Evolutionary conservation across 805 yeast species (phyloP).

Genomic region (Lipomyces sp.): DNA sequence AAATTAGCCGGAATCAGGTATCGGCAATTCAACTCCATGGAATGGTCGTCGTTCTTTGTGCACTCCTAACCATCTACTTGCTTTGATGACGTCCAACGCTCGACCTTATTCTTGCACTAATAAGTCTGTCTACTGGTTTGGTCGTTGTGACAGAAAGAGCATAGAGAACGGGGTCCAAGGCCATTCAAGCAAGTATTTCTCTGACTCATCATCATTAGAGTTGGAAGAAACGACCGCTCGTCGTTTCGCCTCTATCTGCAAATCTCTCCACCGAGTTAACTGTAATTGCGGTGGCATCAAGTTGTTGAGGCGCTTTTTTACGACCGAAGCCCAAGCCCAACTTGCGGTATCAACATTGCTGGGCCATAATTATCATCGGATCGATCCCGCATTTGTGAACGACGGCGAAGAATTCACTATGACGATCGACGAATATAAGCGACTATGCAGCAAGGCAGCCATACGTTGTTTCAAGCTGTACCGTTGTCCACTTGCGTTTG

Average conservation of each 20-base stretch:
- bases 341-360: neutral
- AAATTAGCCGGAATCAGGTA: too few relatives aligned
- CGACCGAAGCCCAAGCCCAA: neutral
- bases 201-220: conserved; percentile 2
- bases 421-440: neutral
- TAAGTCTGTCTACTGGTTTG: neutral
- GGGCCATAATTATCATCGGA: neutral
- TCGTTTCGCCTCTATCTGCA: neutral
- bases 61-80: neutral
- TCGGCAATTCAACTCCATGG: too few relatives aligned
- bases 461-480: neutral
- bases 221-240: neutral
- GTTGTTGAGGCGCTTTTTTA: neutral
- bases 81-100: neutral
- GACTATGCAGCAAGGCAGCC: neutral
- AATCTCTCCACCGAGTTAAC: neutral
- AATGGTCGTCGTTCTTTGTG: neutral
- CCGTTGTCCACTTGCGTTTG: neutral
- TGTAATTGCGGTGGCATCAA: neutral
- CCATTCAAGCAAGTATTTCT: neutral
- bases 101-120: neutral
- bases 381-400: neutral
- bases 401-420: conserved; percentile 1
- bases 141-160: conserved; percentile 1
- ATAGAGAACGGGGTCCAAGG: neutral